Evolutionary conservation across 2,329 filamentous ascomycete species (phyloP).

Genomic region (Xenoacremonium recifei): DNA sequence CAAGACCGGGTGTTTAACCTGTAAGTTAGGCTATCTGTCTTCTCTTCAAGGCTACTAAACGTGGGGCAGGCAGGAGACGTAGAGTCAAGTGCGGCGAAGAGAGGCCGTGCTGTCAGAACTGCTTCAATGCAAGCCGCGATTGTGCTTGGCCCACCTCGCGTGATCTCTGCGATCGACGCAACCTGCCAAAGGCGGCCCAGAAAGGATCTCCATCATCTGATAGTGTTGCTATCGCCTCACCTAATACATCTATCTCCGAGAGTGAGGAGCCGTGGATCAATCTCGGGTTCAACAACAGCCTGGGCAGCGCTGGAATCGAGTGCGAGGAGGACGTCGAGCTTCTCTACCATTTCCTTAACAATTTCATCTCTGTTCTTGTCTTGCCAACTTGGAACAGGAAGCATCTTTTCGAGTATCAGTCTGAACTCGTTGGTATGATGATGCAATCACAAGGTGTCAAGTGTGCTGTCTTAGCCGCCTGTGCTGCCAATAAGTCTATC

Average conservation of each 20-base stretch:
- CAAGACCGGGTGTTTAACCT: conserved; percentile 10
- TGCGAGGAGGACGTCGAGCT: conserved; percentile 5
- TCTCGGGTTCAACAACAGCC: too few relatives aligned
- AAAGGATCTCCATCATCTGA: too few relatives aligned
- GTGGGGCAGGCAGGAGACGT: conserved; percentile 6
- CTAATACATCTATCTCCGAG: too few relatives aligned
- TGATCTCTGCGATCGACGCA: conserved; percentile 8
- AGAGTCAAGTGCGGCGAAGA: conserved; percentile 12
- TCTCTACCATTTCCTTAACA: conserved; percentile 10
- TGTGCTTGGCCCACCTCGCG: conserved; percentile 8
- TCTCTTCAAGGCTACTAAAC: background rate
- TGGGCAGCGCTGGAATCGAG: too few relatives aligned
- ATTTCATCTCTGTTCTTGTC: conserved; percentile 5
- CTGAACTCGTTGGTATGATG: conserved; percentile 10
- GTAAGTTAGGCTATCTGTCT: conserved; percentile 3
- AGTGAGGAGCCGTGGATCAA: too few relatives aligned
- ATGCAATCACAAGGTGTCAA: conserved; percentile 8
- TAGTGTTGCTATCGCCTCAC: too few relatives aligned
- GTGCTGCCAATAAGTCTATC: conserved; percentile 9
- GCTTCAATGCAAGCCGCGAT: conserved; percentile 1
- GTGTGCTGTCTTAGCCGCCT: conserved; percentile 7
- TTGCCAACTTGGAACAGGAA: conserved; percentile 8
- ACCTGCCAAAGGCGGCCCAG: background rate
- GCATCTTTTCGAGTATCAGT: conserved; percentile 6
- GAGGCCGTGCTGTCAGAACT: conserved; percentile 10